phyloP scores from a whole-genome alignment of 2,329 filamentous ascomycete species.

The Didymella exigua region DNA sequence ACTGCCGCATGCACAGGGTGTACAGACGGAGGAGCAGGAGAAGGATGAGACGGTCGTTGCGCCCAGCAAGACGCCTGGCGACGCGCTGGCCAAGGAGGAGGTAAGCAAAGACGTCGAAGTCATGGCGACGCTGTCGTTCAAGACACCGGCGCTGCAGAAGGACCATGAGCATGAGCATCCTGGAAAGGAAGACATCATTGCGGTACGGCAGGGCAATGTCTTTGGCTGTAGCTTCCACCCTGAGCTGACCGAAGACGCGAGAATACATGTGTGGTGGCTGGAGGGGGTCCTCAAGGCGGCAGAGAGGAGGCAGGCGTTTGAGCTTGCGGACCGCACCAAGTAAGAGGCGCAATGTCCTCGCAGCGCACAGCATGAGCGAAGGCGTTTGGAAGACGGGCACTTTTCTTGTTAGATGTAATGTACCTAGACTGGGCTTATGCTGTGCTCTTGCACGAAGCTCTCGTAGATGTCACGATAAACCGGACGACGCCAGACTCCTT shows the following conservation, averaged over 20 bases:
- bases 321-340: slow-evolving; percentile 38
- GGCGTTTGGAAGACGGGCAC: slow-evolving; percentile 9
- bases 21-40: slow-evolving; percentile 57
- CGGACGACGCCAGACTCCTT: slow-evolving; percentile 25
- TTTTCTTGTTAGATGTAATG: slow-evolving; percentile 17
- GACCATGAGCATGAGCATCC: slow-evolving; percentile 52
- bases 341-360: not conserved
- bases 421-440: slow-evolving; percentile 14
- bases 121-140: slow-evolving; percentile 61
- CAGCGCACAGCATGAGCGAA: slow-evolving; percentile 4
- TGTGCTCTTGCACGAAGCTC: slow-evolving; percentile 10
- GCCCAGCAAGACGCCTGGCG: slow-evolving; percentile 58
- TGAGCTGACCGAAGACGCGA: slow-evolving; percentile 83
- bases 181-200: slow-evolving; percentile 72
- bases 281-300: slow-evolving; percentile 62
- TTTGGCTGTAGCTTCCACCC: slow-evolving; percentile 96
- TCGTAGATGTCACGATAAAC: slow-evolving; percentile 4
- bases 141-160: slow-evolving; percentile 56
- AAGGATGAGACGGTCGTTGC: slow-evolving; percentile 62
- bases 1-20: slow-evolving; percentile 58
- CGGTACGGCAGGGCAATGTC: slow-evolving; percentile 87
- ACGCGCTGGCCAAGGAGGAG: slow-evolving; percentile 52
- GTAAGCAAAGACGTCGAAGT: slow-evolving; percentile 61
- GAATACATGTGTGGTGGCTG: slow-evolving; percentile 96
- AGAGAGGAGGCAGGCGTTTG: slow-evolving; percentile 39